A percentile compares a stretch with the other conserved stretches of the same genome.
Conservation (phyloP, 2,329 filamentous ascomycete species). For the Dothidotthia symphoricarpi region DNA sequence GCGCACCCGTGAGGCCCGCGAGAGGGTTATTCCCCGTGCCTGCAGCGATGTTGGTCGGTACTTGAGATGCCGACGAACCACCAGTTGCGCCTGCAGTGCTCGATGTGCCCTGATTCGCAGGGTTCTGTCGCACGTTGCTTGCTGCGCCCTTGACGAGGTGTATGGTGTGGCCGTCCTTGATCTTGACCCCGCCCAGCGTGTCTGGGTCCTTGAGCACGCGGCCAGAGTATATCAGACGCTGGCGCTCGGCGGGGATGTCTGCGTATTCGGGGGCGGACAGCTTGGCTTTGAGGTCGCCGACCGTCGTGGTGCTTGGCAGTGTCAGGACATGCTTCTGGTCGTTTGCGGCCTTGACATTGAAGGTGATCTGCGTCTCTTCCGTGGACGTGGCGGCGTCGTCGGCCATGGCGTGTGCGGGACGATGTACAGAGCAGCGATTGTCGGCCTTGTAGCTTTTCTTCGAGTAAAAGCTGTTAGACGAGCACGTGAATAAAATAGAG, state of each 20-base stretch:
- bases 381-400: constrained; percentile 56
- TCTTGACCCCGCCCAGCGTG: constrained; percentile 80
- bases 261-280: constrained; percentile 78
- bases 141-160: constrained; percentile 95
- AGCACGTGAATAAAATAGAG: too few species aligned
- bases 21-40: constrained; percentile 81
- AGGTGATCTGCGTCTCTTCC: constrained; percentile 78
- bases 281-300: constrained; percentile 86
- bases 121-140: constrained; percentile 69
- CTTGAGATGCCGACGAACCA: constrained; percentile 57
- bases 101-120: constrained; percentile 49
- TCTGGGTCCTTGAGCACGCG: constrained; percentile 95
- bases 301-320: constrained; percentile 70
- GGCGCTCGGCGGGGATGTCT: constrained; percentile 80
- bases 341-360: constrained; percentile 96
- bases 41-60: constrained; percentile 75
- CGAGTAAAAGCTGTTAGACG: too few species aligned
- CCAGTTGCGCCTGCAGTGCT: constrained; percentile 34
- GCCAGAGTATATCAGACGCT: constrained; percentile 96
- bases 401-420: constrained; percentile 53
- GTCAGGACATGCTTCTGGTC: constrained; percentile 83
- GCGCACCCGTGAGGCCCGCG: constrained; percentile 84
- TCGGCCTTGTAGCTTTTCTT: too few species aligned
- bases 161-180: constrained; percentile 92
- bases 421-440: constrained; percentile 11